Evolutionary conservation across 2,329 filamentous ascomycete genomes (phyloP).

Genomic region (Cladophialophora chaetospira): DNA sequence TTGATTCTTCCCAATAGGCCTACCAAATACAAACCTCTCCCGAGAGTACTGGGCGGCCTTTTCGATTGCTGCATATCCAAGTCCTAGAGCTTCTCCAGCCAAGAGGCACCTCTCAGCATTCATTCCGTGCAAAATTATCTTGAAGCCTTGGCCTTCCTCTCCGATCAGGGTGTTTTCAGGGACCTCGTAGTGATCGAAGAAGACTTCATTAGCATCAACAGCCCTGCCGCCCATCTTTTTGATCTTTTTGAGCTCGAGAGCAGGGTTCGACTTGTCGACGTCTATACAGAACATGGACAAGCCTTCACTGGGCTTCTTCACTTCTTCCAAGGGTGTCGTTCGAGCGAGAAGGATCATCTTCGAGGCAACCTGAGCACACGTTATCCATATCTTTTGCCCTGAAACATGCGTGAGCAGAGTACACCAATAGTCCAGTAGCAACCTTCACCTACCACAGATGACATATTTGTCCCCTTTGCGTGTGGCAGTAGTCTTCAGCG

Average conservation of each 20-base stretch:
- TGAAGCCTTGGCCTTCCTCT: conserved; percentile 74
- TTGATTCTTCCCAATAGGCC: conserved; percentile 68
- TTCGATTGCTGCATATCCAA: conserved; percentile 71
- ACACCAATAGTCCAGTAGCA: not conserved
- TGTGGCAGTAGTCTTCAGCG: conserved; percentile 66
- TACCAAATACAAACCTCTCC: conserved; percentile 66
- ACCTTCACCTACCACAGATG: conserved; percentile 43
- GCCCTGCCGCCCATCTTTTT: conserved; percentile 84
- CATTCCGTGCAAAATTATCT: conserved; percentile 76
- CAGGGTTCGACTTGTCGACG: conserved; percentile 60
- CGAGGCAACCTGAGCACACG: conserved; percentile 75
- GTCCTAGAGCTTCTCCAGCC: conserved; percentile 75
- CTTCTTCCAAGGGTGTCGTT: conserved; percentile 69
- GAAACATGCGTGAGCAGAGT: not conserved
- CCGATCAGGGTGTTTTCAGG: conserved; percentile 68
- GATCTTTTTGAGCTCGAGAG: conserved; percentile 69
- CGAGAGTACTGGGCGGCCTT: conserved; percentile 67
- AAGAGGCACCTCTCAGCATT: conserved; percentile 76
- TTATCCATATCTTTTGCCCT: conserved; percentile 83
- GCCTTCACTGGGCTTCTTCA: conserved; percentile 70
- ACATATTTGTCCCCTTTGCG: conserved; percentile 64
- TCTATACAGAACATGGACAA: conserved; percentile 81
- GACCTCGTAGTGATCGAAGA: conserved; percentile 77
- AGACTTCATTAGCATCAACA: conserved; percentile 83
- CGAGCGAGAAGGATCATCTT: conserved; percentile 83